Conservation (phyloP, 2,329 filamentous ascomycete species). For the Ceratocystiopsis sp. region DNA sequence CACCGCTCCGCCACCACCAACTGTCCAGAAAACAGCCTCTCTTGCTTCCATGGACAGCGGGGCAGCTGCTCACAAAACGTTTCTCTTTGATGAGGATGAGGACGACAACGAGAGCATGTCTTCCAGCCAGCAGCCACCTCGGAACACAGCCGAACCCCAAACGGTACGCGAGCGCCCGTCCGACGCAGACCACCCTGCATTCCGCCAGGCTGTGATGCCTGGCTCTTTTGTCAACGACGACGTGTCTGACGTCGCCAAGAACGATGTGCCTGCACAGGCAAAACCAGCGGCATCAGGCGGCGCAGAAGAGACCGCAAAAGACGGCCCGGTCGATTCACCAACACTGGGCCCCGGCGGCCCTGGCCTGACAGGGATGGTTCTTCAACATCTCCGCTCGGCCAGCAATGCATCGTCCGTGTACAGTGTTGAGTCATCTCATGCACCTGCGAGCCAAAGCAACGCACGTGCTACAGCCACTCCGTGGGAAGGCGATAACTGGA, state of each 20-base stretch:
- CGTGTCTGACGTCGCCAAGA: slow-evolving; percentile 11
- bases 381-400: slow-evolving; percentile 65
- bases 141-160: neutral
- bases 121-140: slow-evolving; percentile 6
- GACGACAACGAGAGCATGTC: slow-evolving; percentile 17
- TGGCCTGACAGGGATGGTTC: slow-evolving; percentile 61
- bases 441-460: neutral
- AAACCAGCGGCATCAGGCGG: neutral
- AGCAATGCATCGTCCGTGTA: slow-evolving; percentile 74
- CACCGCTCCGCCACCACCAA: too few species aligned
- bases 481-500: slow-evolving; percentile 22
- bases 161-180: slow-evolving; percentile 25
- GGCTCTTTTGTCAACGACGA: neutral
- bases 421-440: slow-evolving; percentile 16
- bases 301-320: neutral
- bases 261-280: neutral
- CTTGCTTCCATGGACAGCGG: too few species aligned
- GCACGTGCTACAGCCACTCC: slow-evolving; percentile 16
- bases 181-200: slow-evolving; percentile 37
- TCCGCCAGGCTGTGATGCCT: slow-evolving; percentile 24
- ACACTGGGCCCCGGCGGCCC: slow-evolving; percentile 49
- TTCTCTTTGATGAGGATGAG: slow-evolving; percentile 22
- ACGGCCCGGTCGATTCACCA: slow-evolving; percentile 47
- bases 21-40: too few species aligned
- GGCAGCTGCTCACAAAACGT: slow-evolving; percentile 17